Evolutionary conservation across 1,139 yeast genomes (phyloP), one percentile per base, ranked within the genome.

Genomic region (Zygosaccharomyces sapae): DNA sequence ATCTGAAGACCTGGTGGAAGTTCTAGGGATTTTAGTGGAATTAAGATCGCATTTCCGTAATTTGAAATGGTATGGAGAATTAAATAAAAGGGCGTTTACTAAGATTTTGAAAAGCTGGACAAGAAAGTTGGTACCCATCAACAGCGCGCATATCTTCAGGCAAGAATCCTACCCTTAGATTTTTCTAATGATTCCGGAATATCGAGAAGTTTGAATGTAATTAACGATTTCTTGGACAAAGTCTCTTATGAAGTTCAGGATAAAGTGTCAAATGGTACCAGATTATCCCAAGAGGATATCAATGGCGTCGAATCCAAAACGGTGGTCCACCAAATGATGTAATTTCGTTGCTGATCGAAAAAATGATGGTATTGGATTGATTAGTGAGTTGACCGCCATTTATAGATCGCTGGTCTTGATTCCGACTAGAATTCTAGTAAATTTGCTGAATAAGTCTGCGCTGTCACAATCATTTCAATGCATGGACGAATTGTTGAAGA

Each of bases 41-140:
- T 72, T 89, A 48, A 76, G 95, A 44, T 75, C 84, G n/a, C 79
- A 81, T 52, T 79, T 86, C 53, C 75, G 96, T 49, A 89, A 89
- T 66, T 72, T 90, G 62, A 83, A 83, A 63, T 90, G 97, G 96
- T 90, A 80, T 65, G 95, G 95, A 13, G 97, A 90, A 59, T 77
- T 90, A 59, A 90, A 90, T 70, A 88, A 86, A 63, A 82, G 92
- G 52, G 98, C 96, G 0, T 86, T 89, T 60, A 77, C 81, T 48
- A 90, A 90, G 70, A 92, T 92, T 55, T 73, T 92, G 62, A 90
- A 90, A 70, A 89, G 61, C 75, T 89, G 57, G 97, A 92, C 65
- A 92, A 92, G 70, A 88, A 88, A 64, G 74, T 84, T 48, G 86
- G 90, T 9, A 79, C 83, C 20, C 72, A 75, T 52, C 81, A 84